Conservation (phyloP, 257 asterid species). For the Verbena officinalis region DNA sequence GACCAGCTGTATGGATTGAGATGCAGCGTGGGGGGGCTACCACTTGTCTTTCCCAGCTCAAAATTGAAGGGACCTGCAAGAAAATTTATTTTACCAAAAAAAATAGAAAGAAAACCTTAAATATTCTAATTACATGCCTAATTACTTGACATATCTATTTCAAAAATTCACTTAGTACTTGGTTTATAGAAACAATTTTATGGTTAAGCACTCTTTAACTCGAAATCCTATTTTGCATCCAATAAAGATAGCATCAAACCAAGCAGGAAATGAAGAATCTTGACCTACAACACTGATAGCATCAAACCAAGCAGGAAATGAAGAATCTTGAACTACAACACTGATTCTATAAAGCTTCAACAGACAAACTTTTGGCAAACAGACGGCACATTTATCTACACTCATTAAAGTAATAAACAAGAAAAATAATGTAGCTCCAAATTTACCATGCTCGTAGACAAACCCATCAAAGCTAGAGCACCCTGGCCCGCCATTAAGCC, state of each 20-base stretch:
- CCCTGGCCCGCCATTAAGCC: conserved; percentile 99
- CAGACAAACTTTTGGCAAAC: conserved; percentile 1
- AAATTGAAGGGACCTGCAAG: conserved; percentile 92
- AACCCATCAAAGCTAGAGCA: conserved; percentile 99
- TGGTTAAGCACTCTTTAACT: not conserved
- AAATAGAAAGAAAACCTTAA: not conserved
- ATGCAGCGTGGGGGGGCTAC: conserved; percentile 74
- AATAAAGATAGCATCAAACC: conserved; percentile 6
- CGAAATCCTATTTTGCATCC: conserved; percentile 9
- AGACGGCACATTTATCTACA: conserved; percentile 11
- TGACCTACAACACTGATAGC: not conserved
- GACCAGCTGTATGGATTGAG: conserved; percentile 95
- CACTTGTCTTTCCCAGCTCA: conserved; percentile 54
- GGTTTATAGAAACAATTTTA: not conserved
- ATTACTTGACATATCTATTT: conserved; percentile 7
- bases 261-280: conserved; percentile 15
- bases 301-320: no score
- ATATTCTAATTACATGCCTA: not conserved
- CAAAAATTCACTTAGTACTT: not conserved
- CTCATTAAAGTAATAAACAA: not conserved
- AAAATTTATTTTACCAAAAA: conserved; percentile 3
- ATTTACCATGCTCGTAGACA: conserved; percentile 91
- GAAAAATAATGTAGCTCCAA: not conserved
- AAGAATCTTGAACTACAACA: no score
- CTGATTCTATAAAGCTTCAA: not conserved